Evolutionary conservation across 306 rosid genomes (phyloP).

Genomic region (Prunus mira): DNA sequence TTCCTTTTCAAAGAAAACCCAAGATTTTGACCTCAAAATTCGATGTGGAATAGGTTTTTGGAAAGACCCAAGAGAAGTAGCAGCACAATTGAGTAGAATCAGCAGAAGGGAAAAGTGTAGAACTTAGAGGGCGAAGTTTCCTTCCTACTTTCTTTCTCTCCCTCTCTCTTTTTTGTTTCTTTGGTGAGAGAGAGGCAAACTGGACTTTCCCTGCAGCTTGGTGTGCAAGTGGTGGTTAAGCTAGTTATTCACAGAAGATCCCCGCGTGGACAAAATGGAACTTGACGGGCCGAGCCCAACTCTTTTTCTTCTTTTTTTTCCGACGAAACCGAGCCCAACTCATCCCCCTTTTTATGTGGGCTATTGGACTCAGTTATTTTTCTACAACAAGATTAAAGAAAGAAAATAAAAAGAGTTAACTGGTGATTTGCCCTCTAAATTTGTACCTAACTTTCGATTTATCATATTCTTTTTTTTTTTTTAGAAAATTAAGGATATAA

Average conservation of each 20-base stretch:
- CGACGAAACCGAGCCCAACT: background rate
- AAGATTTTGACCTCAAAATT: background rate
- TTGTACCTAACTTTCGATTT: fast-evolving
- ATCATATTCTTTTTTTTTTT: fast-evolving
- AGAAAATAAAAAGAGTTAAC: too few species aligned
- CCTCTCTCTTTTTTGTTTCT: background rate
- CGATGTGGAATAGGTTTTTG: background rate
- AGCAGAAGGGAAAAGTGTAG: background rate
- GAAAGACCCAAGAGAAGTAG: background rate
- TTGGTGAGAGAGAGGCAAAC: background rate
- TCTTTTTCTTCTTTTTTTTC: background rate
- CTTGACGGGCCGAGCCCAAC: background rate
- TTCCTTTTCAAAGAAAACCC: background rate
- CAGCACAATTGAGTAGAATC: background rate
- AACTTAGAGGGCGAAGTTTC: background rate
- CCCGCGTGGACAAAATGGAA: too few species aligned
- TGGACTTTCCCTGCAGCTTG: background rate
- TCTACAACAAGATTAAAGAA: too few species aligned
- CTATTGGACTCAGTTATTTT: background rate
- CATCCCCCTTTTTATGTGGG: background rate
- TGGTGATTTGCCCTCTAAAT: too few species aligned
- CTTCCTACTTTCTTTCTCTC: background rate
- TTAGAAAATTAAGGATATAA: too few species aligned
- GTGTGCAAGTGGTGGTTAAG: background rate
- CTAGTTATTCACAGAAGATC: background rate